These are phyloP conservation scores for Turnera subulata DNA, from an alignment of 345 rosid species.

Conservation along the genomic window DNA sequence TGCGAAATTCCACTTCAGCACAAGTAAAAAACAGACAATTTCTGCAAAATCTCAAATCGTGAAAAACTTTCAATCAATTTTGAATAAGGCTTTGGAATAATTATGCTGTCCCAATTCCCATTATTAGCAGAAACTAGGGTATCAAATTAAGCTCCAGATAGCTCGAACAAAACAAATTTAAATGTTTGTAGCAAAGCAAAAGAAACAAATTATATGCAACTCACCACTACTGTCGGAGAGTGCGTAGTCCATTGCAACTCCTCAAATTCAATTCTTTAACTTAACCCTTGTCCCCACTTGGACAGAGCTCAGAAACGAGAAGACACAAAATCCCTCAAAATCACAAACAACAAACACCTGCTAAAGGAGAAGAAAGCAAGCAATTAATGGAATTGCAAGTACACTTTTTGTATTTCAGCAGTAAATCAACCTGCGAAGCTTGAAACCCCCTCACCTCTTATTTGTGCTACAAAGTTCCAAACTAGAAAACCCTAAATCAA, in stretches of 20 bases:
- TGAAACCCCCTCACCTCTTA: not conserved
- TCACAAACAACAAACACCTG: conserved; percentile 19
- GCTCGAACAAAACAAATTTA: not conserved
- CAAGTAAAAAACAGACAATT: too few relatives aligned
- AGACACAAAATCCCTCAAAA: not conserved
- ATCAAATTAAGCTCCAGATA: not conserved
- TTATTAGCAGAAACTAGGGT: not conserved
- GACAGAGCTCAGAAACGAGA: not conserved
- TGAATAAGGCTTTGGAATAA: not conserved
- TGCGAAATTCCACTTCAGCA: too few relatives aligned
- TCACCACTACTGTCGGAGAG: conserved; percentile 45
- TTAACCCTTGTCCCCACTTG: not conserved
- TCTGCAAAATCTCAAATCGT: not conserved
- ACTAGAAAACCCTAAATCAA: too few relatives aligned
- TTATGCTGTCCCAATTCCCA: not conserved
- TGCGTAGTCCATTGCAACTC: conserved; percentile 31
- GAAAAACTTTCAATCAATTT: not conserved
- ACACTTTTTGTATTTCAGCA: conserved; percentile 3
- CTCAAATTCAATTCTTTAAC: conserved; percentile 7
- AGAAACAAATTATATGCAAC: conserved; percentile 2
- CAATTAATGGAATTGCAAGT: not conserved
- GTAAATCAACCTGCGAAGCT: not conserved
- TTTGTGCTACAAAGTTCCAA: too few relatives aligned
- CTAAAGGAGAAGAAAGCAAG: conserved; percentile 8
- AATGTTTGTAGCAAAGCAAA: not conserved